Conservation (phyloP, 83 land plant species). For the Larix sibirica region DNA sequence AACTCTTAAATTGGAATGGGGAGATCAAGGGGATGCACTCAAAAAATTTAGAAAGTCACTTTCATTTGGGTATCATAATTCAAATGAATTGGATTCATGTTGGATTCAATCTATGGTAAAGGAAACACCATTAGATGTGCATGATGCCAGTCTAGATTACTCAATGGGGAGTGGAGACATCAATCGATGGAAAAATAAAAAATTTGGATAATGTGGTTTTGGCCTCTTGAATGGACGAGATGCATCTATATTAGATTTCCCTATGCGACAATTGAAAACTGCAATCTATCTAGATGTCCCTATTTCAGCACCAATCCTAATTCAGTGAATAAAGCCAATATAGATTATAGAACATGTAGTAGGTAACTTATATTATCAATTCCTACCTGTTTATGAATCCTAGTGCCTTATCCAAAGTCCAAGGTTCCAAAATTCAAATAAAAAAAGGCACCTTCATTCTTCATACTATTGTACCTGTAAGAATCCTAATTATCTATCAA, state of each 20-base stretch:
- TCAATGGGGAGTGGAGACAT: conserved; percentile 5
- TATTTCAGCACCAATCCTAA: no score
- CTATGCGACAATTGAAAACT: not conserved
- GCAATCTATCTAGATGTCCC: not conserved
- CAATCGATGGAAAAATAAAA: not conserved
- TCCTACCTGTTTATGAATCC: no score
- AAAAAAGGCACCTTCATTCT: no score
- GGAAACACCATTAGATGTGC: conserved; percentile 12
- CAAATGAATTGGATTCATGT: conserved; percentile 26
- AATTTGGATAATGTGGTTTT: not conserved
- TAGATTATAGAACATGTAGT: no score
- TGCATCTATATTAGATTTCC: not conserved
- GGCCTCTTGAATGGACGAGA: conserved; percentile 11
- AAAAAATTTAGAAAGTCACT: conserved; percentile 43
- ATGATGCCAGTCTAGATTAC: not conserved
- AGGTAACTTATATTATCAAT: no score
- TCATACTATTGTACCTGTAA: no score
- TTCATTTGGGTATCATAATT: conserved; percentile 25
- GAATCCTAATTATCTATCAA: no score
- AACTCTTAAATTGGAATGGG: conserved; percentile 46
- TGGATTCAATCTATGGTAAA: conserved; percentile 6
- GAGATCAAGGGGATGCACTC: conserved; percentile 33
- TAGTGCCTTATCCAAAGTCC: no score
- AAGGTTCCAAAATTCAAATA: no score
- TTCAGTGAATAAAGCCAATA: no score